Conservation (phyloP, 257 asterid genomes). For the Solanum rostratum region DNA sequence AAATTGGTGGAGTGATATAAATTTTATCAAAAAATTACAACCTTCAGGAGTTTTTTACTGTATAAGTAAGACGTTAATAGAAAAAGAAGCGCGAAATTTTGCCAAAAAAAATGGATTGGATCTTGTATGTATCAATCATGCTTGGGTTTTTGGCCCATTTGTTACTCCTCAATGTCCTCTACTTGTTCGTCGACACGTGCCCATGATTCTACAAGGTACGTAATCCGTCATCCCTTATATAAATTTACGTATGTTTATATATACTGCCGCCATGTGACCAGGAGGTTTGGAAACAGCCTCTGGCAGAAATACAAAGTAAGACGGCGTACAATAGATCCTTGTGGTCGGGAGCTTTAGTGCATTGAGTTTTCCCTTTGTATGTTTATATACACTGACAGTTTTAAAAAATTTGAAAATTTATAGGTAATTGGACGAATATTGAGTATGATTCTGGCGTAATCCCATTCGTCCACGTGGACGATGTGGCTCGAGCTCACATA, state of each 20-base stretch:
- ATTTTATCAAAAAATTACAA: conserved; percentile 1
- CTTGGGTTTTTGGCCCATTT: neutral
- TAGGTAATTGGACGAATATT: neutral
- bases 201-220: neutral
- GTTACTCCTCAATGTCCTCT: neutral
- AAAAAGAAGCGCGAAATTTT: neutral
- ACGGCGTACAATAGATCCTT: no score
- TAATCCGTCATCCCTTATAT: neutral
- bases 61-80: neutral
- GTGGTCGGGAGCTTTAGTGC: no score
- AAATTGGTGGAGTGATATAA: conserved; percentile 26
- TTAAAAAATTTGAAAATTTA: neutral
- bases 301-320: no score
- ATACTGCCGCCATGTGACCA: no score
- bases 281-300: no score
- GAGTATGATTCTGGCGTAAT: neutral
- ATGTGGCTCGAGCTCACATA: neutral
- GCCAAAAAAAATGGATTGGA: neutral
- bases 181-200: neutral
- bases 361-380: no score
- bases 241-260: neutral
- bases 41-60: neutral
- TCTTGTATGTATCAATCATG: neutral
- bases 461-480: neutral
- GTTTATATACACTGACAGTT: neutral